phyloP scores from a whole-genome alignment of 148 eudicot genomes.

The Silene latifolia region DNA sequence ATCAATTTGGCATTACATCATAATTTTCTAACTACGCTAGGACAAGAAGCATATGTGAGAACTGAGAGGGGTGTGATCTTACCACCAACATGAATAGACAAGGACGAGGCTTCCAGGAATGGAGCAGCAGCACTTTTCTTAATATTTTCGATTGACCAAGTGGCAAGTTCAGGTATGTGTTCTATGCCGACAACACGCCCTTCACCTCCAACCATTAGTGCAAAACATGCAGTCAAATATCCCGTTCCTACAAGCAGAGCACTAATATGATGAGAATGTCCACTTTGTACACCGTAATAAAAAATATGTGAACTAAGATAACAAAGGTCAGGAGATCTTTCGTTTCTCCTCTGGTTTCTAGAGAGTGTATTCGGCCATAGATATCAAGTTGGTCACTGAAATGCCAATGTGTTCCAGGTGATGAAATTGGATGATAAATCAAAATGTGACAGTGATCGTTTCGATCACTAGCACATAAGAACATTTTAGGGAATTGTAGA shows the following conservation, averaged over 20 bases:
- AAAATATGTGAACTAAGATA: no score
- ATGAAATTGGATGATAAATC: no score
- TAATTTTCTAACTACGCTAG: no score
- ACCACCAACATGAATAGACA: slow-evolving; percentile 82
- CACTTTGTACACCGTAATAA: not conserved
- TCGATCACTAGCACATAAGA: not conserved
- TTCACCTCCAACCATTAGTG: slow-evolving; percentile 81
- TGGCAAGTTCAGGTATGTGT: slow-evolving; percentile 83
- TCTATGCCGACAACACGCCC: slow-evolving; percentile 93
- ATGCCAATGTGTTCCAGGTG: not conserved
- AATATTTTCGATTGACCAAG: slow-evolving; percentile 58
- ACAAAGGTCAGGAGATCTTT: no score
- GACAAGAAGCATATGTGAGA: not conserved
- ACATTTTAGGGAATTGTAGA: no score
- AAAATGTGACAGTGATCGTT: not conserved
- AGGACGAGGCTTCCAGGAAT: slow-evolving; percentile 62
- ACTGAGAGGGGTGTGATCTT: slow-evolving; percentile 27
- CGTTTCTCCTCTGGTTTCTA: no score
- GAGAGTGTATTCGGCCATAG: no score
- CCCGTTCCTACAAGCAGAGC: slow-evolving; percentile 67
- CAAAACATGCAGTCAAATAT: slow-evolving; percentile 95
- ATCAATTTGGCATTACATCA: no score
- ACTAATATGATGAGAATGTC: not conserved
- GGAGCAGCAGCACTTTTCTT: slow-evolving; percentile 81
- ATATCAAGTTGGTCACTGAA: not conserved